Percentiles rank a stretch among this genome's conserved stretches.
These are phyloP conservation scores for Pseudogymnoascus sp. DNA, from an alignment of 2,329 filamentous ascomycete species.

Conservation along the genomic window DNA sequence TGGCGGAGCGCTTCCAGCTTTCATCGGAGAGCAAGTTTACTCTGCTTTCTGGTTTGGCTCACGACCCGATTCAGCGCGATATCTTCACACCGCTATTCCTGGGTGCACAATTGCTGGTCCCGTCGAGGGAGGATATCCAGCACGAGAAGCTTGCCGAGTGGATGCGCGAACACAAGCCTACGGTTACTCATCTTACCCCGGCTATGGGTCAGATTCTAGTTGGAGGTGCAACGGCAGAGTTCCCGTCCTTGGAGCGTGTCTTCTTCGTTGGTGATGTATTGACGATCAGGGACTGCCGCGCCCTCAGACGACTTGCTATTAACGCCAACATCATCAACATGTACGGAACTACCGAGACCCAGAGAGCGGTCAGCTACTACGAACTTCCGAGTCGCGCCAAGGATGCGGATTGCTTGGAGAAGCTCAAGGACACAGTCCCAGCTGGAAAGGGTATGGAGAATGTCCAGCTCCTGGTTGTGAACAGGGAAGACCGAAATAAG, in stretches of 20 bases:
- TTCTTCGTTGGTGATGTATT: slow-evolving; percentile 92
- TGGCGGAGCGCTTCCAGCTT: slow-evolving; percentile 75
- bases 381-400: slow-evolving; percentile 62
- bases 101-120: slow-evolving; percentile 71
- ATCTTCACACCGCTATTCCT: slow-evolving; percentile 90
- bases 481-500: slow-evolving; percentile 56
- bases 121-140: slow-evolving; percentile 74
- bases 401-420: slow-evolving; percentile 57
- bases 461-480: slow-evolving; percentile 80
- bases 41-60: slow-evolving; percentile 77
- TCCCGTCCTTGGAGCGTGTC: slow-evolving; percentile 67
- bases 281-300: slow-evolving; percentile 73
- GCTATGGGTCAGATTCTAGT: slow-evolving; percentile 94
- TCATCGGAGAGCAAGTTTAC: slow-evolving; percentile 70
- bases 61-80: slow-evolving; percentile 64
- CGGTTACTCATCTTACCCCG: slow-evolving; percentile 82
- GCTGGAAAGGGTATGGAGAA: slow-evolving; percentile 82
- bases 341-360: slow-evolving; percentile 84
- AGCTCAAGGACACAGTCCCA: slow-evolving; percentile 69
- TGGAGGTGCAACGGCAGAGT: slow-evolving; percentile 72
- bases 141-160: slow-evolving; percentile 84
- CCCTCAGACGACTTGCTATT: slow-evolving; percentile 67
- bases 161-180: slow-evolving; percentile 70
- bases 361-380: slow-evolving; percentile 75
- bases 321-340: slow-evolving; percentile 76